Conservation (phyloP, 2,329 filamentous ascomycete genomes). For the Trichoderma sp. region DNA sequence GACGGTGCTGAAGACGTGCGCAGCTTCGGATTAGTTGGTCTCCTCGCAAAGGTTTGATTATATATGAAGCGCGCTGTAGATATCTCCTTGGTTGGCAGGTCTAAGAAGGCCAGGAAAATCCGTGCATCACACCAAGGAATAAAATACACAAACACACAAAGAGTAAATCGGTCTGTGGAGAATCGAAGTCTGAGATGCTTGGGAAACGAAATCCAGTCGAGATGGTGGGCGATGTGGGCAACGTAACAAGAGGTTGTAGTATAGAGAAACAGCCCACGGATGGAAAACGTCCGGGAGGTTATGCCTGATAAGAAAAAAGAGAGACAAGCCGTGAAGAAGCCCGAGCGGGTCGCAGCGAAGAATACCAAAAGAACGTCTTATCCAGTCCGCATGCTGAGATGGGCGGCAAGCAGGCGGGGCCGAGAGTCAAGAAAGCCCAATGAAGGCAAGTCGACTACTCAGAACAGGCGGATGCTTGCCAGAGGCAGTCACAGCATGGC, state of each 20-base stretch:
- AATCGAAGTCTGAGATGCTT: neutral
- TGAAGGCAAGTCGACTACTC: slow-evolving; percentile 5
- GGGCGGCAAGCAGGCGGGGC: slow-evolving; percentile 19
- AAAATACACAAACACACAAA: neutral
- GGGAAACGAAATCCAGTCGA: slow-evolving; percentile 1
- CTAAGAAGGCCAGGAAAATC: slow-evolving; percentile 3
- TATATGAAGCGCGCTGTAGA: slow-evolving; percentile 15
- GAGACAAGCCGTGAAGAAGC: slow-evolving; percentile 15
- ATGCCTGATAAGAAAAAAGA: slow-evolving; percentile 12
- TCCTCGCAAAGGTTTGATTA: neutral
- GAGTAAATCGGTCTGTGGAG: slow-evolving; percentile 1
- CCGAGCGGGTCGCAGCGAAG: slow-evolving; percentile 16
- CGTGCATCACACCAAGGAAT: slow-evolving; percentile 15
- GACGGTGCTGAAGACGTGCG: slow-evolving; percentile 3
- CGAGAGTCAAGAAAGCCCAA: slow-evolving; percentile 15
- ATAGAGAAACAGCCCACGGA: neutral
- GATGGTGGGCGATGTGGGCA: slow-evolving; percentile 2
- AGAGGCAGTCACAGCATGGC: slow-evolving; percentile 19
- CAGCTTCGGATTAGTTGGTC: slow-evolving; percentile 4
- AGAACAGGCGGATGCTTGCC: neutral
- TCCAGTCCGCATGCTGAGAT: slow-evolving; percentile 15
- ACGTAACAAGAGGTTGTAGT: neutral
- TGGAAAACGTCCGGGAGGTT: slow-evolving; percentile 8
- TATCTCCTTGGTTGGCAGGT: neutral
- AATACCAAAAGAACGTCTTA: slow-evolving; percentile 12